Evolutionary conservation across 2,329 filamentous ascomycete species (phyloP), one percentile per base, ranked within the genome.

Genomic region (Paramyrothecium roridum): DNA sequence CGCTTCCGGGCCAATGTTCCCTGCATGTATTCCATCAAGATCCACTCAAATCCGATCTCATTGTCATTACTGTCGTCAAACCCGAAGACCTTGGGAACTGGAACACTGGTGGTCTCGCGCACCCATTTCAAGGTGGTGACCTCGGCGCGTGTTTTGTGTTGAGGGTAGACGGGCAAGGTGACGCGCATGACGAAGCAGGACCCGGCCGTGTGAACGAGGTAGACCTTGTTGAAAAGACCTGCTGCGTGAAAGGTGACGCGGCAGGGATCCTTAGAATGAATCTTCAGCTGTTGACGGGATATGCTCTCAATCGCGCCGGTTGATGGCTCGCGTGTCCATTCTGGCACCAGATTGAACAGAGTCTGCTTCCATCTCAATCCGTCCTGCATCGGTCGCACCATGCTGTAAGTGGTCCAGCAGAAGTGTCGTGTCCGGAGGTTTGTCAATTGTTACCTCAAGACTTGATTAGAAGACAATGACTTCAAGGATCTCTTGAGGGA

Each of bases 41-140:
- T 75, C 72, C 73, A 78, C 61, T 76, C 73, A 19, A 70, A 73
- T 0, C 70, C 72, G 26, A 76, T 63, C 21, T 68, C 61, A 33
- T 74, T 76, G 2, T 67, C 47, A 17, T 48, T 57, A 2, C 57
- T 65, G 26, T 68, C 62, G 23, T 73, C 66, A 54, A 66, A 75
- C 2, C 60, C 67, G 37, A 72, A 49, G 3, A 76, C 64, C 2
- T 58, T 50, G 2, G 74, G 66, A 3, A 74, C 65, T 0, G 70
- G 73, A 2, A 75, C 61, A 1, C 53, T 51, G 0, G 72, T 71
- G 40, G 64, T 59, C 6, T 61, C 52, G 6, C 57, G 55, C 16
- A 76, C 54, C 60, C 65, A 75, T 0, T 58, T 53, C 13, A 76
- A 60, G 2, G 73, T 77, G 1, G 69, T 69, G 1, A 74, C 73